Evolutionary conservation across 2,329 filamentous ascomycete genomes (phyloP).

Genomic region (Thielaviopsis ethacetica): DNA sequence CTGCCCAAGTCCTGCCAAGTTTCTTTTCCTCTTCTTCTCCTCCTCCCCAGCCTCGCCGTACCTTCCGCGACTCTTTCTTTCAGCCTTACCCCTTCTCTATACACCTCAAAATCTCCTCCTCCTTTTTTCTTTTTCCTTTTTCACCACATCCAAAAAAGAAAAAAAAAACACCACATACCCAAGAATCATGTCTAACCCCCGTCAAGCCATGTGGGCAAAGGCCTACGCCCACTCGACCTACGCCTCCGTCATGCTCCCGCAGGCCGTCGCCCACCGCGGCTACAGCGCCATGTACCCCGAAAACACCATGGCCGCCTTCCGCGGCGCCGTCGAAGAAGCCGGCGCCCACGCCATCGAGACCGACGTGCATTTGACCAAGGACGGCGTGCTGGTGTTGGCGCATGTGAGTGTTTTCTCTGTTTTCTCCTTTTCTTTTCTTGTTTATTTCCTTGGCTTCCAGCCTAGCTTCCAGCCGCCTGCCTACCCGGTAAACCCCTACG

Average conservation of each 20-base stretch:
- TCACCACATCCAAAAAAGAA: background rate
- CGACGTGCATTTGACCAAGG: slow-evolving; percentile 67
- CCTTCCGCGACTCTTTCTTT: background rate
- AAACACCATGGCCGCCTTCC: slow-evolving; percentile 71
- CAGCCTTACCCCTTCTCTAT: background rate
- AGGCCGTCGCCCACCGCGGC: slow-evolving; percentile 63
- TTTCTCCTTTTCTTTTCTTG: background rate
- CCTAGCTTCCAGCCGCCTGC: no score
- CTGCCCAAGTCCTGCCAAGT: background rate
- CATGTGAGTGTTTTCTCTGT: slow-evolving; percentile 38
- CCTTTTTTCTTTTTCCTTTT: background rate
- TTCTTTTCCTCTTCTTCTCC: background rate
- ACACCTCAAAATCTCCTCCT: no score
- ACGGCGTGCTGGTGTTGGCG: slow-evolving; percentile 71
- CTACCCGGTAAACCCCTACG: no score
- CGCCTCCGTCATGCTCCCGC: slow-evolving; percentile 31
- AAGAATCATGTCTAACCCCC: background rate
- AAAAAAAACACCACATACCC: no score
- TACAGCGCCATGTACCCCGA: slow-evolving; percentile 68
- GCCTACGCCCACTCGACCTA: slow-evolving; percentile 16
- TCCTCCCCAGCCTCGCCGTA: background rate
- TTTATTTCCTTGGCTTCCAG: background rate
- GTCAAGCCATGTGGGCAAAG: slow-evolving; percentile 20
- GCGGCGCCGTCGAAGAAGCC: slow-evolving; percentile 46
- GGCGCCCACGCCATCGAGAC: slow-evolving; percentile 76